Evolutionary conservation across 1,139 yeast genomes (phyloP).

Genomic region (Diutina mesorugosa): DNA sequence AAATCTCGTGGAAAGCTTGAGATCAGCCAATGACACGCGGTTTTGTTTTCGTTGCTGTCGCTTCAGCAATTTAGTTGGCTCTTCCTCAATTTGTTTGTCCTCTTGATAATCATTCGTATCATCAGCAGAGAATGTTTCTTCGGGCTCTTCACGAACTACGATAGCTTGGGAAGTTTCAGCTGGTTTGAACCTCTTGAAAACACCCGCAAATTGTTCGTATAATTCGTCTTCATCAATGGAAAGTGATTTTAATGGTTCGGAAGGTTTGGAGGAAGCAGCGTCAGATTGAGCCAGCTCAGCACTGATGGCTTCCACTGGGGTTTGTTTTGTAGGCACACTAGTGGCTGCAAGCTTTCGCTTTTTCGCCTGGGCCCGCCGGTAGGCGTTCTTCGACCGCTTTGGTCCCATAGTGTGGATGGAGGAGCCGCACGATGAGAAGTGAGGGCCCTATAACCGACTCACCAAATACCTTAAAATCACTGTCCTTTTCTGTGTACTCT

Average conservation of each 20-base stretch:
- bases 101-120: not conserved
- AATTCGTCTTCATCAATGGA: not conserved
- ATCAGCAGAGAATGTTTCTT: not conserved
- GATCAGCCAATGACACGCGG: constrained; percentile 10
- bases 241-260: not conserved
- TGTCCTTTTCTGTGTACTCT: too few relatives aligned
- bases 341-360: constrained; percentile 22
- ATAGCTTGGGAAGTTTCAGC: not conserved
- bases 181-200: not conserved
- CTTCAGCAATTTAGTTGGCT: constrained; percentile 13
- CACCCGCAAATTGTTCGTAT: not conserved
- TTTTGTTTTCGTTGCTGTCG: constrained; percentile 36
- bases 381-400: constrained; percentile 42
- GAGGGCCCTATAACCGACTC: not conserved
- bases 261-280: not conserved
- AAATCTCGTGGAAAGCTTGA: constrained; percentile 44
- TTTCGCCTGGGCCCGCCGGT: constrained; percentile 50
- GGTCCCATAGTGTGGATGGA: not conserved
- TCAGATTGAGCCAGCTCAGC: not conserved
- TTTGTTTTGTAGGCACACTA: not conserved
- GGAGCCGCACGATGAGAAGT: not conserved
- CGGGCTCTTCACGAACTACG: not conserved
- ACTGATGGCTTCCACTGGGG: not conserved
- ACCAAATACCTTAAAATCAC: too few relatives aligned
- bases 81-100: constrained; percentile 4